Base-by-base conservation (phyloP, 139 green algal genomes). In the Chlamydomonas sp. region DNA sequence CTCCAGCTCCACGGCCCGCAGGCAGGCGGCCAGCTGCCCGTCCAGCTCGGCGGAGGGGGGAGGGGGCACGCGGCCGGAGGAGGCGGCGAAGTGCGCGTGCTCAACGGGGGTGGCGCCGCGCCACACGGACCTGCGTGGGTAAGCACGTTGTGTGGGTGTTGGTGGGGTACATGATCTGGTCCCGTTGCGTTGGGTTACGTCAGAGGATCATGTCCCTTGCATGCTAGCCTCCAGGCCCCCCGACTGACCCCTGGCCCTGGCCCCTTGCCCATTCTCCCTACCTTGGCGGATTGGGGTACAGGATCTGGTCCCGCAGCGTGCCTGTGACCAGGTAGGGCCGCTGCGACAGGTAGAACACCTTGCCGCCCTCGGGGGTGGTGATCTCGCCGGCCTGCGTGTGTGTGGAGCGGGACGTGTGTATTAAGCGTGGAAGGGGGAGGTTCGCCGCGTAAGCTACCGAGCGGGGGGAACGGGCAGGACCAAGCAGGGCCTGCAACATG, bases 321-420 rank as follows among this genome's bases (percentile, higher is more conserved):
- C 96, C 95, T 0, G 88, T 90, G 18, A 93, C 94, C 72, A 98
- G 91, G 92, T 99, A 98, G 17, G 97, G 95, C 62, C 94, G 92
- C 93, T 99, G 97, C 16, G 82, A 91, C 59, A 99, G 93, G 92
- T 98, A 98, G 90, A 99, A 99, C 18, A 98, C 86, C 12, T 89
- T 89, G 57, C 82, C 72, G 86, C 93, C 94, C 71, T 79, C 80
- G 31, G 93, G 93, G 5, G 72, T 89, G 3, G 86, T 91, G 49
- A 95, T 89, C 81, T 94, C 93, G 18, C 90, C 90, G 31, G 84
- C 90, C 85, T 90, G 82, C 59, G 63, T 12, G 64, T 17, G 66
- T 17, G 31, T 59, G 20, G 31, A 72, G 18, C 63, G 58, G 20
- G n/a, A 63, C 60, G 60, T 8, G 77, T 20, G 77, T 20, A 18